Conservation (phyloP, 768 basidiomycete species). For the Porpolomopsis calyptriformis region DNA sequence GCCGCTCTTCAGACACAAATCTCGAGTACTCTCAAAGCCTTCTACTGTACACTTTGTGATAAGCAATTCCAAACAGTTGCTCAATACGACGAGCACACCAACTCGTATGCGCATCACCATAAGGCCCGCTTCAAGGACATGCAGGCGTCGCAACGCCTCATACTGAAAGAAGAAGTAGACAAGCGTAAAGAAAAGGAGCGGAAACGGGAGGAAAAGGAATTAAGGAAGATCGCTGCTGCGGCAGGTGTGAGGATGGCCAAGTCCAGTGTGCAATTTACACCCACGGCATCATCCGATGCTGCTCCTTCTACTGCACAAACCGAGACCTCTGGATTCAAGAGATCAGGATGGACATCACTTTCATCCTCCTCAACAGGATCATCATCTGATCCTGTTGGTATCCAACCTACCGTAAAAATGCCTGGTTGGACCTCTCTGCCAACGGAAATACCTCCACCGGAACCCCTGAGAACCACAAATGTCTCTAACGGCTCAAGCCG, state of each 20-base stretch:
- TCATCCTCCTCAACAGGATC: conserved; percentile 16
- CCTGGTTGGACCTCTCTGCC: conserved; percentile 10
- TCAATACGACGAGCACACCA: conserved; percentile 84
- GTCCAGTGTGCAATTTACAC: conserved; percentile 14
- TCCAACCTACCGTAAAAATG: conserved; percentile 9
- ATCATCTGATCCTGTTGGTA: conserved; percentile 9
- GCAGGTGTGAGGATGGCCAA: conserved; percentile 65
- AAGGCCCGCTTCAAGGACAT: conserved; percentile 74
- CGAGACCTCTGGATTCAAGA: conserved; percentile 24
- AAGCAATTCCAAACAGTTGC: conserved; percentile 82
- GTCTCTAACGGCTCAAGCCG: conserved; percentile 9
- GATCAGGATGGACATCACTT: conserved; percentile 41
- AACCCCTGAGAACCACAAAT: conserved; percentile 12
- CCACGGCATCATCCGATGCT: conserved; percentile 12
- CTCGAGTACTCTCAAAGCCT: conserved; percentile 53
- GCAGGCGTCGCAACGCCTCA: conserved; percentile 63
- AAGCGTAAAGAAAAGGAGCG: conserved; percentile 79
- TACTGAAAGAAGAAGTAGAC: conserved; percentile 56
- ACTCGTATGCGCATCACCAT: conserved; percentile 82
- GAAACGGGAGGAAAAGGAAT: conserved; percentile 75
- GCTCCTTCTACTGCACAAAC: conserved; percentile 15
- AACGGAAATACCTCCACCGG: conserved; percentile 8
- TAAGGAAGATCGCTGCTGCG: conserved; percentile 74
- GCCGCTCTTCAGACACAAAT: conserved; percentile 61
- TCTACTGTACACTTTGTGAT: conserved; percentile 76